Evolutionary conservation across 306 rosid genomes (phyloP).

Genomic region (Medicago arabica): DNA sequence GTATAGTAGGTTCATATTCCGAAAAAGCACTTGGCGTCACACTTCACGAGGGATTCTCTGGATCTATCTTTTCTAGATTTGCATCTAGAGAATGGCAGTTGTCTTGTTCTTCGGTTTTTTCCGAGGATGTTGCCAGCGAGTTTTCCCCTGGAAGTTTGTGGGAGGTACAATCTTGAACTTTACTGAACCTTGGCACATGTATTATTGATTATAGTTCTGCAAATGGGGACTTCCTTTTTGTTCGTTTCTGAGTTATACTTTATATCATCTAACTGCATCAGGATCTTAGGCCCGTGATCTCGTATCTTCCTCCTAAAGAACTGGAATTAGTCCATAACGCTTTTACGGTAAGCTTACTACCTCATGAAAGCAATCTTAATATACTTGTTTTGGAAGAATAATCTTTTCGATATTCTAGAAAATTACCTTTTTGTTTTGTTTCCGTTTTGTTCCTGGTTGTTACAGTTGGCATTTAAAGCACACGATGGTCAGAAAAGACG

Average conservation of each 20-base stretch:
- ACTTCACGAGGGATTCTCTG: constrained; percentile 54
- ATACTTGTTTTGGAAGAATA: constrained; percentile 37
- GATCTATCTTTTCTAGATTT: constrained; percentile 58
- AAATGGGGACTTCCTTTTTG: constrained; percentile 33
- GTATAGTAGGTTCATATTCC: constrained; percentile 57
- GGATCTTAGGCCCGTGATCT: constrained; percentile 89
- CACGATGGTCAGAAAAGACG: constrained; percentile 99
- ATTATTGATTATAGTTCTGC: constrained; percentile 40
- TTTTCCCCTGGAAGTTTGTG: constrained; percentile 85
- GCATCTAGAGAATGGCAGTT: constrained; percentile 59
- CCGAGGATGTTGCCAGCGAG: constrained; percentile 54
- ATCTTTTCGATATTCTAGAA: constrained; percentile 27
- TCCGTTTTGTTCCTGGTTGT: constrained; percentile 35
- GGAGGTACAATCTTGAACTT: constrained; percentile 77
- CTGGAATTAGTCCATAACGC: constrained; percentile 88
- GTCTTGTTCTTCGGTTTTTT: constrained; percentile 62
- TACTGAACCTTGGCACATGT: constrained; percentile 39
- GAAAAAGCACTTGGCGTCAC: constrained; percentile 52
- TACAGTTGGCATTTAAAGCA: constrained; percentile 93
- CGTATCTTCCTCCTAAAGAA: constrained; percentile 80
- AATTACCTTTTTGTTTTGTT: constrained; percentile 25
- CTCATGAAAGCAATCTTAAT: constrained; percentile 38
- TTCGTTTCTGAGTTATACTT: constrained; percentile 40
- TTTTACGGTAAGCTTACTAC: constrained; percentile 70
- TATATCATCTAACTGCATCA: constrained; percentile 51